A percentile compares a stretch with the other conserved stretches of the same genome.
Evolutionary conservation across 2,329 filamentous ascomycete species (phyloP).

Genomic region (Trichoderma citrinoviride): DNA sequence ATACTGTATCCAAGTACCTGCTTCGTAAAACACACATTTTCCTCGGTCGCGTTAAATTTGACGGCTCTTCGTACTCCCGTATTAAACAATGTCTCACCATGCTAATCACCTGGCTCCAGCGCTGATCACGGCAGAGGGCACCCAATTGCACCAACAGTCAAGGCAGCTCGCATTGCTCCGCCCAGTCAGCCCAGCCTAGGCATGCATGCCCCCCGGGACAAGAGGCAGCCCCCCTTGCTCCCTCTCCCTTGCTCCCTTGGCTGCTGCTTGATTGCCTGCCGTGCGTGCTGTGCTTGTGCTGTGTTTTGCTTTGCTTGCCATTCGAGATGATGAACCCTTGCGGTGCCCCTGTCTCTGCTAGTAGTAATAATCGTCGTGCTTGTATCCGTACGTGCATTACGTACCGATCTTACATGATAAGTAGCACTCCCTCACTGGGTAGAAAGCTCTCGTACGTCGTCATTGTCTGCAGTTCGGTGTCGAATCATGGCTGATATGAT

Average conservation of each 20-base stretch:
- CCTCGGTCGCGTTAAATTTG: neutral
- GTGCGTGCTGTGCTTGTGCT: neutral
- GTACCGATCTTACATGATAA: too few relatives aligned
- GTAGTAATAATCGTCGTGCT: too few relatives aligned
- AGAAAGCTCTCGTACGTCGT: too few relatives aligned
- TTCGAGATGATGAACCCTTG: neutral
- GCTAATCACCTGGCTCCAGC: slow-evolving; percentile 19
- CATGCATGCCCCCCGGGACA: slow-evolving; percentile 11
- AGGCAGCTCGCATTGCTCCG: slow-evolving; percentile 6
- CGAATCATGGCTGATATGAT: too few relatives aligned
- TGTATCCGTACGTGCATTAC: too few relatives aligned
- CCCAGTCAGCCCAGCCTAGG: slow-evolving; percentile 22
- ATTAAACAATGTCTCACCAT: slow-evolving; percentile 20
- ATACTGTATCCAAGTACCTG: too few relatives aligned
- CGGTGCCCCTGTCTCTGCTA: too few relatives aligned
- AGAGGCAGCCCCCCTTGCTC: slow-evolving; percentile 4
- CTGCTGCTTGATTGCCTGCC: neutral
- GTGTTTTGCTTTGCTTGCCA: neutral
- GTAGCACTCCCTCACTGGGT: too few relatives aligned
- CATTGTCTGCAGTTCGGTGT: too few relatives aligned
- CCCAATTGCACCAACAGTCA: neutral
- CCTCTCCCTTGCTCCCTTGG: neutral
- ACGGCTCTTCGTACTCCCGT: neutral
- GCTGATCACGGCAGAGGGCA: slow-evolving; percentile 8
- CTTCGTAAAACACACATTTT: neutral